Conservation (phyloP, 2,329 filamentous ascomycete genomes). For the Ceratocystis eucalypticola region DNA sequence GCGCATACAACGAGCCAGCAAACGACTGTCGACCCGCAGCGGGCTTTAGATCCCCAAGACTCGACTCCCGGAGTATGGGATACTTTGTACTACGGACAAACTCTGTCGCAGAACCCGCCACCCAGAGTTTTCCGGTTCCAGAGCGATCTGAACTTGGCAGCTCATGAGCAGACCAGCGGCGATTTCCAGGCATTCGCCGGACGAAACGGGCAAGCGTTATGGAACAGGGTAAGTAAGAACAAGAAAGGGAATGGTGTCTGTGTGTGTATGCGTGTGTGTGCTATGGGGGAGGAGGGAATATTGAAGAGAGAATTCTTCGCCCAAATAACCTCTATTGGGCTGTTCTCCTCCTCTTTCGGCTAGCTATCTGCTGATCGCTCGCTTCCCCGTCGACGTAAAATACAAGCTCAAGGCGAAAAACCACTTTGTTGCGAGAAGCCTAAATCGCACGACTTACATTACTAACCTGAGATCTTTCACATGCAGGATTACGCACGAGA, state of each 20-base stretch:
- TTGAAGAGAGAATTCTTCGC: no score
- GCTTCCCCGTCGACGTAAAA: no score
- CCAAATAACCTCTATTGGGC: no score
- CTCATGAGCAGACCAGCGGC: conserved; percentile 27
- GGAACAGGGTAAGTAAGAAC: conserved; percentile 29
- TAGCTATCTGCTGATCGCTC: no score
- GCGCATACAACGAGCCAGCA: conserved; percentile 41
- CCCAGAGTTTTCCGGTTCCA: conserved; percentile 31
- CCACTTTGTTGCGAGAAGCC: background rate
- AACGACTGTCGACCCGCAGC: conserved; percentile 30
- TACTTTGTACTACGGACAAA: conserved; percentile 36
- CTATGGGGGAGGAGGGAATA: no score
- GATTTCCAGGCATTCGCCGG: conserved; percentile 30
- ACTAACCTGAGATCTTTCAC: background rate
- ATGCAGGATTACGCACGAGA: conserved; percentile 35
- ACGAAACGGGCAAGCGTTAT: conserved; percentile 27
- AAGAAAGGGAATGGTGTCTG: background rate
- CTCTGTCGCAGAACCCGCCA: conserved; percentile 25
- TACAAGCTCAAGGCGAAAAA: background rate
- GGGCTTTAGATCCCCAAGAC: conserved; percentile 36
- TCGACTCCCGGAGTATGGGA: conserved; percentile 41
- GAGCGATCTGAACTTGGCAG: conserved; percentile 31
- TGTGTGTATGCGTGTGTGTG: no score
- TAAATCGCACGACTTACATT: background rate
- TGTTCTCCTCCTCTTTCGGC: no score